These are phyloP conservation scores for Corchorus olitorius DNA, from an alignment of 345 rosid genomes.

Conservation along the genomic window DNA sequence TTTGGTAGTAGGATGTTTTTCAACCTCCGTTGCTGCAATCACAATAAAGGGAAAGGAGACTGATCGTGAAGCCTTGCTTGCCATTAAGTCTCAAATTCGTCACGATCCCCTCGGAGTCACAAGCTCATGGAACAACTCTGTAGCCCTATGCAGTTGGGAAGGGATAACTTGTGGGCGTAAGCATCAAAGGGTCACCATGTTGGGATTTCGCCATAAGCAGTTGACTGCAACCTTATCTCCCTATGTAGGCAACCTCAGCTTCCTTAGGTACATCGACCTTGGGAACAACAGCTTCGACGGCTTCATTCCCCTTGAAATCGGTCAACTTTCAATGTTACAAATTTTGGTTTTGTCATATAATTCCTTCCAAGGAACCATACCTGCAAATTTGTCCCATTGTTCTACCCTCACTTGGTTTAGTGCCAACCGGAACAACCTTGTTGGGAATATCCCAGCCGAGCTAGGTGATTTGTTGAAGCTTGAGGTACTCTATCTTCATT, in stretches of 20 bases:
- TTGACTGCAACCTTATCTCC: slow-evolving; percentile 22
- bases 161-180: slow-evolving; percentile 22
- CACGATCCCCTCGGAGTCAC: too few relatives aligned
- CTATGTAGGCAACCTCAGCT: slow-evolving; percentile 30
- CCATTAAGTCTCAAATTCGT: too few relatives aligned
- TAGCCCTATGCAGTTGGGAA: slow-evolving; percentile 16
- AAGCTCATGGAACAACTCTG: too few relatives aligned
- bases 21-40: too few relatives aligned
- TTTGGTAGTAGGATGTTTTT: too few relatives aligned
- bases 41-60: too few relatives aligned
- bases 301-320: slow-evolving; percentile 20
- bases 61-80: too few relatives aligned
- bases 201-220: neutral
- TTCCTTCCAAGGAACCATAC: slow-evolving; percentile 12
- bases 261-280: slow-evolving; percentile 17
- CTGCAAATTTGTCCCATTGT: slow-evolving; percentile 24
- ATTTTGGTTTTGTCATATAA: neutral
- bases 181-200: slow-evolving; percentile 19
- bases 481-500: rapidly evolving
- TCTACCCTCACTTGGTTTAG: neutral
- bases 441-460: slow-evolving; percentile 2
- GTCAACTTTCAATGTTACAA: slow-evolving; percentile 15
- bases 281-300: neutral
- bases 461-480: slow-evolving; percentile 23
- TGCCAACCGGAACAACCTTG: neutral